Evolutionary conservation across 169 alveolate genomes (phyloP), one percentile per base, ranked within the genome.

Genomic region (Prorocentrum cordatum): DNA sequence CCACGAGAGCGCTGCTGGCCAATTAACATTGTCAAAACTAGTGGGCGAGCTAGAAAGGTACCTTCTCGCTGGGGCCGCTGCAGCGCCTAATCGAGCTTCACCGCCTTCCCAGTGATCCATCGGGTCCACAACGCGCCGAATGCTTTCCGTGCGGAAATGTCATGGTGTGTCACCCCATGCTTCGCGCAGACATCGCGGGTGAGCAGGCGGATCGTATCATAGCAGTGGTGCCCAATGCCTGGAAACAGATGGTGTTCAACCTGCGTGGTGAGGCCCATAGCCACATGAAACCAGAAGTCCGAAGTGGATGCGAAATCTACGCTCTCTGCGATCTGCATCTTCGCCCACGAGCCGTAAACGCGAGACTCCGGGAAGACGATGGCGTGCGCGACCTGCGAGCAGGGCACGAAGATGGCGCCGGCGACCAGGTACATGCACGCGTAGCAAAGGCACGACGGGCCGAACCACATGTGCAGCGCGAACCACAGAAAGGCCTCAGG

Each of bases 121-220:
- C n/a, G n/a, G n/a, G n/a, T n/a, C n/a, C n/a, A n/a, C n/a, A n/a
- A n/a, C n/a, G n/a, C n/a, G n/a, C n/a, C n/a, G n/a, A n/a, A n/a
- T n/a, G n/a, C n/a, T n/a, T n/a, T n/a, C n/a, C n/a, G n/a, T n/a
- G n/a, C n/a, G n/a, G n/a, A n/a, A n/a, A n/a, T n/a, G n/a, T n/a
- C n/a, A n/a, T n/a, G n/a, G n/a, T n/a, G n/a, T n/a, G n/a, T n/a
- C 88, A 77, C 88, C 10, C 88, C 88, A 27, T 77, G 88, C 88
- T 77, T 77, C 62, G 47, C 59, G 45, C 88, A 77, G 31, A 77
- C 88, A 66, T 77, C 62, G 20, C 88, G 73, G 12, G 88, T 77
- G 26, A 77, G 33, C 50, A 36, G 61, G 73, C 88, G 68, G 88
- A 66, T 33, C 27, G 88, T 77, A 75, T 77, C 88, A 31, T 77